These are phyloP conservation scores for Euphorbia peplus DNA, from an alignment of 345 rosid genomes.

Conservation along the genomic window DNA sequence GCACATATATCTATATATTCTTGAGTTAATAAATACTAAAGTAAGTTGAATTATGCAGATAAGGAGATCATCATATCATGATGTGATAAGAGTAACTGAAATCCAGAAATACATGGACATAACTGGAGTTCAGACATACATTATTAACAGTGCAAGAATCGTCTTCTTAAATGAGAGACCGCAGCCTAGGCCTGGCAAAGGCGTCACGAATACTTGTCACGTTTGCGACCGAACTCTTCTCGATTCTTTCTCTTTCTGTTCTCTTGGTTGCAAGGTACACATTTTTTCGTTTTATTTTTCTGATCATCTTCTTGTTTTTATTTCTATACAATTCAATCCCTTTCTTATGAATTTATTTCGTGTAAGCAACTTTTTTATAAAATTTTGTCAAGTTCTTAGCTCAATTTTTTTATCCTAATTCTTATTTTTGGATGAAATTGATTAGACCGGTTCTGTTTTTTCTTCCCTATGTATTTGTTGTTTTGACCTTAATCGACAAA, in stretches of 20 bases:
- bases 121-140: conserved; percentile 88
- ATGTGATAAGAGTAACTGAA: conserved; percentile 93
- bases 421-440: neutral
- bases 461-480: neutral
- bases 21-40: no score
- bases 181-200: conserved; percentile 96
- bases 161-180: conserved; percentile 97
- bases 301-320: neutral
- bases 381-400: neutral
- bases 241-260: conserved; percentile 93
- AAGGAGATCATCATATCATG: conserved; percentile 98
- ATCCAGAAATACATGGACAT: conserved; percentile 86
- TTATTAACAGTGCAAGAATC: conserved; percentile 93
- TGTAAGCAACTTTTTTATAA: neutral
- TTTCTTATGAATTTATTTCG: neutral
- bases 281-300: neutral
- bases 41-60: conserved; percentile 51
- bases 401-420: neutral
- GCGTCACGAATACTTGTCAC: conserved; percentile 86
- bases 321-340: neutral
- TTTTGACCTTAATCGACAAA: no score
- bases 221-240: conserved; percentile 93
- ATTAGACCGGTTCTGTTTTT: neutral
- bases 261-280: conserved; percentile 96
- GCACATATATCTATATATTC: no score